Base-by-base conservation (phyloP, 352 stramenopile species). In the Discostella stelligera region DNA sequence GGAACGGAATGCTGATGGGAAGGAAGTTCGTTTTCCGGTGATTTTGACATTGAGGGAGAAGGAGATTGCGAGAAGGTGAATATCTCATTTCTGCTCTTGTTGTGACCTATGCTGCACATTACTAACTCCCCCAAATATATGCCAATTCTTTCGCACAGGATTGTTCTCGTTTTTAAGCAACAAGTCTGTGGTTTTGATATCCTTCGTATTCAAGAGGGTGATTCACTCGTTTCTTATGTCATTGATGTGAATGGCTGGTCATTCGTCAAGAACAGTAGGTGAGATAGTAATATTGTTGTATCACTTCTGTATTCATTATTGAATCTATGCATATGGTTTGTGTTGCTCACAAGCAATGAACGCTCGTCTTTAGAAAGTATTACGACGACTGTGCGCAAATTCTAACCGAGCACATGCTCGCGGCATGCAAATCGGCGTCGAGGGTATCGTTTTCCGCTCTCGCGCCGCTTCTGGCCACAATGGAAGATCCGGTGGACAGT, bases 231-330 rank as follows among this genome's bases (percentile, higher is more conserved):
- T 21, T 94, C 95, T 23, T 99, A 98, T 82, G 96, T 99, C 9
- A 99, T 97, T 89, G 98, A 99, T 87, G 98, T 99, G 20, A 99
- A 99, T 85, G 98, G 98, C 20, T 99, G 96, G 95, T 98, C 94
- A 78, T 99, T 99, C 84, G 98, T 99, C 18, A 99, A 99, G 90
- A 99, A 99, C 74, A 99, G 95, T 55, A 74, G 83, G 81, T 87
- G 67, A 59, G 83, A 23, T 54, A 44, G 13, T 44, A 44, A 44
- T 44, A 3, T 44, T 44, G 37, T 44, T 14, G 3, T 10, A 8
- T 44, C 55, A 13, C 52, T 44, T 44, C 37, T 44, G 7, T 10
- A 44, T 3, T 11, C 37, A 14, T 14, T 14, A 41, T 9, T 9
- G n/a, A n/a, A 41, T 41, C 32, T 9, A 41, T 44, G 0, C 37